phyloP scores from a whole-genome alignment of 2,329 filamentous ascomycete genomes.

The Diaporthe australafricana region DNA sequence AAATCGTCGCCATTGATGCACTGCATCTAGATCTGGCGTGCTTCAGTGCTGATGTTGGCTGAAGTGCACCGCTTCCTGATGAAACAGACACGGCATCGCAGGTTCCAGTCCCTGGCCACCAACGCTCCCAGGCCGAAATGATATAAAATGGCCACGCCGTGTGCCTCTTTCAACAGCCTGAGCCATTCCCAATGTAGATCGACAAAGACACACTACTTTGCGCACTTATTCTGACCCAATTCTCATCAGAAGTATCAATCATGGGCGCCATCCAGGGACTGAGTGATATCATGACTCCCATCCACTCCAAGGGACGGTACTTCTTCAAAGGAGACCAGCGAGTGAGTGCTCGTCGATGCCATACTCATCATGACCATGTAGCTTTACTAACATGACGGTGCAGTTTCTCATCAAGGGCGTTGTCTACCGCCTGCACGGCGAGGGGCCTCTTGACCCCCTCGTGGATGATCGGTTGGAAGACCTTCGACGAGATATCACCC shows the following conservation, averaged over 20 bases:
- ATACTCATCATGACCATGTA: neutral
- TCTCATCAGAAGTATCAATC: neutral
- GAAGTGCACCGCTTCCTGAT: neutral
- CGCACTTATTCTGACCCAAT: neutral
- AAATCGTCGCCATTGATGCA: conserved; percentile 17
- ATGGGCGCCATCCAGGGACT: neutral
- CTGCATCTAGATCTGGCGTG: conserved; percentile 28
- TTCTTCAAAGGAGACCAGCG: conserved; percentile 40
- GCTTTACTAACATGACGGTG: neutral
- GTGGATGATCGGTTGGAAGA: conserved; percentile 40
- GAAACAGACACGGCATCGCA: conserved; percentile 4
- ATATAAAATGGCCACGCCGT: conserved; percentile 17
- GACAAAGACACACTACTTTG: neutral
- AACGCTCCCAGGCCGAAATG: neutral
- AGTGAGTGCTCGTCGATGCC: conserved; percentile 17
- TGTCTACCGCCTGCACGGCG: conserved; percentile 35
- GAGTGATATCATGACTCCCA: neutral
- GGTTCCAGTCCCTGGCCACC: neutral
- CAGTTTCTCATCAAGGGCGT: conserved; percentile 38
- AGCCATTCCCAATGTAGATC: neutral
- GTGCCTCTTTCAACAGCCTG: neutral
- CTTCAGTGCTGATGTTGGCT: conserved; percentile 16
- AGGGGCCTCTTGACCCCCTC: conserved; percentile 35
- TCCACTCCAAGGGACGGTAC: conserved; percentile 44
- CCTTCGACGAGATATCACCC: conserved; percentile 40